Evolutionary conservation across 306 rosid genomes (phyloP).

Genomic region (Prunus persica): Prunus_persica_NCBIv2 NC_034016.1:740001-740500

Average conservation of each 20-base stretch:
- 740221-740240: conserved; percentile 16
- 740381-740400: conserved; percentile 12
- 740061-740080: not conserved
- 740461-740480: conserved; percentile 21
- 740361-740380: conserved; percentile 27
- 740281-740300: conserved; percentile 27
- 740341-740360: not conserved
- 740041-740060: conserved; percentile 20
- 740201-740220: conserved; percentile 12
- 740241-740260: conserved; percentile 23
- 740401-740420: not conserved
- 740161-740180: conserved; percentile 6
- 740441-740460: conserved; percentile 5
- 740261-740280: conserved; percentile 15
- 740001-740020: not conserved
- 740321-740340: conserved; percentile 13
- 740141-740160: conserved; percentile 23
- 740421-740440: conserved; percentile 8
- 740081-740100: conserved; percentile 28
- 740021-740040: conserved; percentile 13
- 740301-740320: conserved; percentile 1
- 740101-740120: conserved; percentile 20
- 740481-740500: conserved; percentile 15
- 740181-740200: conserved; percentile 7
- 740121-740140: conserved; percentile 23